Evolutionary conservation across 73 alveolate genomes (phyloP).

Genomic region (Symbiodinium pilosum): DNA sequence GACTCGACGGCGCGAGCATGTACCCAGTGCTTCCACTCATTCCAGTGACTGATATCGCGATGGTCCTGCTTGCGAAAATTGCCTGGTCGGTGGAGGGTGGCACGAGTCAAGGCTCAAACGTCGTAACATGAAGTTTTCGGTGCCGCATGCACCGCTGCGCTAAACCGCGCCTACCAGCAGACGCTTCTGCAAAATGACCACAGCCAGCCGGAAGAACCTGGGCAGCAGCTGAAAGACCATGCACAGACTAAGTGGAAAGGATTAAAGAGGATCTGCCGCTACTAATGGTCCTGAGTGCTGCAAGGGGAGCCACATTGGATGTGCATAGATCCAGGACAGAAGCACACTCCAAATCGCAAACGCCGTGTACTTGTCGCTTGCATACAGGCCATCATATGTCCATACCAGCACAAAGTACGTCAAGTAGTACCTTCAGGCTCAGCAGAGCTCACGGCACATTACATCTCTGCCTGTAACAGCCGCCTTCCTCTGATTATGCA

Average conservation of each 20-base stretch:
- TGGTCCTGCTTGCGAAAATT: conserved; percentile 37
- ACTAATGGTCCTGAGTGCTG: no score
- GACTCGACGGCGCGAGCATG: conserved; percentile 92
- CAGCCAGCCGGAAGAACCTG: conserved; percentile 62
- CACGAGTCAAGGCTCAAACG: neutral
- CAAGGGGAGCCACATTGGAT: conserved; percentile 92
- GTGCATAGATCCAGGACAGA: conserved; percentile 76
- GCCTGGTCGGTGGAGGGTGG: neutral
- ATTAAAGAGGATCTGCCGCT: no score
- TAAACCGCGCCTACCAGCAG: conserved; percentile 34
- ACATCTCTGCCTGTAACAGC: no score
- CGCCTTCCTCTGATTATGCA: no score
- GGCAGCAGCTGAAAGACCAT: neutral
- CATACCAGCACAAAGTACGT: conserved; percentile 81
- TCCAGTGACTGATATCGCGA: conserved; percentile 71
- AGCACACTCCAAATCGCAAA: conserved; percentile 65
- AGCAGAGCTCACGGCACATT: no score
- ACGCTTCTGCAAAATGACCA: conserved; percentile 85
- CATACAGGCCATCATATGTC: conserved; percentile 77
- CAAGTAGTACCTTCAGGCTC: conserved; percentile 52
- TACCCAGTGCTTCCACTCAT: conserved; percentile 88
- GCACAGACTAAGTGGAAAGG: no score
- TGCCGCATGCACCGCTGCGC: neutral
- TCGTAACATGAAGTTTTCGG: neutral
- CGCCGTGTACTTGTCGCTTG: conserved; percentile 32